Base-by-base conservation (phyloP, 805 yeast genomes). In the Zygotorulaspora florentina region DNA sequence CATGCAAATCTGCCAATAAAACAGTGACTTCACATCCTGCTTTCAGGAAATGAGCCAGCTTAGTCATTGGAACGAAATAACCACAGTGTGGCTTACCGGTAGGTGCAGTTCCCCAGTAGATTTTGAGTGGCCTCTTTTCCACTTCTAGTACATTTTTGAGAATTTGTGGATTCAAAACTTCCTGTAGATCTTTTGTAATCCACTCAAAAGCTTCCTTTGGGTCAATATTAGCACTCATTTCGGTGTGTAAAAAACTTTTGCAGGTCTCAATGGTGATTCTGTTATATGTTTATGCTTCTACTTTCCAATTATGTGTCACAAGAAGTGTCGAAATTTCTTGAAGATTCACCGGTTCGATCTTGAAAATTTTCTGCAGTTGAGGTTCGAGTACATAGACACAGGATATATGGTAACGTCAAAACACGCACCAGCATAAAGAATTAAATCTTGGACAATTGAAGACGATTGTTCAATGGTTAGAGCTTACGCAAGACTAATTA, bases 41-140 rank as follows among this genome's bases (percentile, higher is more conserved):
- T 60, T 82, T 84, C 67, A 93, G 77, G 66, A 91, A 88, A 66
- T 93, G 90, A 1, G 98, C 98, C 57, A 93, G 70, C 68, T 93
- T 91, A 51, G 95, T 85, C 98, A 93, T 91, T 43, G 98, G 93
- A 31, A 93, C 99, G 63, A 93, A 88, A 76, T 93, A 93, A 42
- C 98, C 99, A 73, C 97, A 90, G 71, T 93, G 99, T 37, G 98
- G 96, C 69, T 80, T 87, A 43, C 99, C 99, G 3, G 99, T 93
- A 50, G 99, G 98, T 7, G 99, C 99, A 16, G 98, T 90, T 56
- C 99, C 99, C 98, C 97, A 93, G 80, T 93, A 93, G 61, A 93
- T 70, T 61, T 81, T 85, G 55, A 95, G 68, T 11, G 93, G 87
- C 58, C 95, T 81, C 58, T 87, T 80, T 61, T 87, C 85, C 45